A percentile compares a stretch with the other conserved stretches of the same genome.
Evolutionary conservation across 352 stramenopile genomes (phyloP).

Genomic region (Thalassiosira gravida): DNA sequence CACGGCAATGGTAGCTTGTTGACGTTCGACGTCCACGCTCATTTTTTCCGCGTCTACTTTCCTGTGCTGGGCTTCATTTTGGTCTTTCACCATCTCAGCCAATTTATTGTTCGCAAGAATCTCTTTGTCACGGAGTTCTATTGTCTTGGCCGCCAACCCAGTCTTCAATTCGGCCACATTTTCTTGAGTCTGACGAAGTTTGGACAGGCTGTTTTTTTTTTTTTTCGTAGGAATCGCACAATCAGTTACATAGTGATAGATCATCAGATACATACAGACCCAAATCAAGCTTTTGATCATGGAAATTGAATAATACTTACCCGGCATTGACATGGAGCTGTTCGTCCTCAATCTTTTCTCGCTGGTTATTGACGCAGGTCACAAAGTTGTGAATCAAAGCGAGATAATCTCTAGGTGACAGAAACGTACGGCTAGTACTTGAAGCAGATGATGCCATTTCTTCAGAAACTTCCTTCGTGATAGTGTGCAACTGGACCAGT

Average conservation of each 20-base stretch:
- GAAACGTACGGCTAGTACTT: slow-evolving; percentile 79
- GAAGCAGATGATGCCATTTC: slow-evolving; percentile 58
- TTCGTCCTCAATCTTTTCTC: slow-evolving; percentile 85
- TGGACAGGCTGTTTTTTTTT: slow-evolving; percentile 89
- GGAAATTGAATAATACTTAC: background rate
- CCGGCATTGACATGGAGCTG: slow-evolving; percentile 97
- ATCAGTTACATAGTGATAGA: background rate
- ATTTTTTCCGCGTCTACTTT: slow-evolving; percentile 96
- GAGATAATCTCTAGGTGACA: slow-evolving; percentile 88
- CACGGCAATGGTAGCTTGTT: slow-evolving; percentile 94
- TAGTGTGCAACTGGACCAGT: slow-evolving; percentile 87
- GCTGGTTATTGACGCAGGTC: slow-evolving; percentile 89
- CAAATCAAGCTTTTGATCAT: background rate
- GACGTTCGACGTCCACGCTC: slow-evolving; percentile 91
- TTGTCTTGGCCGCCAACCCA: slow-evolving; percentile 92
- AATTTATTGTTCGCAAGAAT: slow-evolving; percentile 94
- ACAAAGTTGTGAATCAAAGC: slow-evolving; percentile 89
- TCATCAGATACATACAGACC: background rate
- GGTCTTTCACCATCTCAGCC: slow-evolving; percentile 95
- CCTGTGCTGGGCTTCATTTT: slow-evolving; percentile 95
- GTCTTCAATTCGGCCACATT: slow-evolving; percentile 92
- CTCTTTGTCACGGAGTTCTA: slow-evolving; percentile 95
- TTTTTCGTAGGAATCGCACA: no score
- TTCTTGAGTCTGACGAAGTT: slow-evolving; percentile 96
- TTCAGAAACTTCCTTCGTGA: slow-evolving; percentile 82